These are phyloP conservation scores for Alliaria petiolata DNA, from an alignment of 345 rosid species.

Conservation along the genomic window DNA sequence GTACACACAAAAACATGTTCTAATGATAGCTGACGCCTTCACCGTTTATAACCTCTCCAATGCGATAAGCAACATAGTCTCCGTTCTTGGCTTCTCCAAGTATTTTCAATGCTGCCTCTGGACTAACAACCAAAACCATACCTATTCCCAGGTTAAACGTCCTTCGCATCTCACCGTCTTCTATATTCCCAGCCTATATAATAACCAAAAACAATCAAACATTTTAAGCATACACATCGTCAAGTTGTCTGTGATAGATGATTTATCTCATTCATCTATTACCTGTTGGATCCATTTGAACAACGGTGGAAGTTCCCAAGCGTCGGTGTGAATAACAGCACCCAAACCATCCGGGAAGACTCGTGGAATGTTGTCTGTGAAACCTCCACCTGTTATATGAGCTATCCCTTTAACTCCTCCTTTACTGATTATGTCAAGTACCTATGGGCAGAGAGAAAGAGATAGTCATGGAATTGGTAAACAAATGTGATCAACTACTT, in stretches of 20 bases:
- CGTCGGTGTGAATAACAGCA: constrained; percentile 52
- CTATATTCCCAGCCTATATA: constrained; percentile 65
- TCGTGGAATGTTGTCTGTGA: constrained; percentile 86
- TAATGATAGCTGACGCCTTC: constrained; percentile 70
- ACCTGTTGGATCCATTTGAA: constrained; percentile 97
- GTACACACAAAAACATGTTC: neutral
- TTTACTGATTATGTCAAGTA: constrained; percentile 64
- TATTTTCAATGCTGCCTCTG: constrained; percentile 58
- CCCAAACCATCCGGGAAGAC: constrained; percentile 84
- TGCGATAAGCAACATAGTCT: constrained; percentile 42
- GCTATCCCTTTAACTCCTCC: constrained; percentile 95
- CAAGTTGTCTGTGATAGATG: neutral
- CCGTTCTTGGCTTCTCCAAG: constrained; percentile 42
- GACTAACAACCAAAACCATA: constrained; percentile 69
- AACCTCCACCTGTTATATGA: constrained; percentile 92
- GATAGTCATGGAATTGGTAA: neutral
- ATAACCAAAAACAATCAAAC: neutral
- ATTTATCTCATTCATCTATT: neutral
- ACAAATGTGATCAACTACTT: neutral
- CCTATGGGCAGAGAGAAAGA: constrained; percentile 32
- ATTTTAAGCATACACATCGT: neutral
- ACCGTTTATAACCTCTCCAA: constrained; percentile 68
- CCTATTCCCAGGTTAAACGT: constrained; percentile 95
- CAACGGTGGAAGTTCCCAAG: constrained; percentile 70
- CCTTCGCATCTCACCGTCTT: constrained; percentile 81